A percentile compares a stretch with the other conserved stretches of the same genome.
These are phyloP conservation scores for Neofusicoccum laricinum DNA, from an alignment of 2,329 filamentous ascomycete species.

Conservation along the genomic window DNA sequence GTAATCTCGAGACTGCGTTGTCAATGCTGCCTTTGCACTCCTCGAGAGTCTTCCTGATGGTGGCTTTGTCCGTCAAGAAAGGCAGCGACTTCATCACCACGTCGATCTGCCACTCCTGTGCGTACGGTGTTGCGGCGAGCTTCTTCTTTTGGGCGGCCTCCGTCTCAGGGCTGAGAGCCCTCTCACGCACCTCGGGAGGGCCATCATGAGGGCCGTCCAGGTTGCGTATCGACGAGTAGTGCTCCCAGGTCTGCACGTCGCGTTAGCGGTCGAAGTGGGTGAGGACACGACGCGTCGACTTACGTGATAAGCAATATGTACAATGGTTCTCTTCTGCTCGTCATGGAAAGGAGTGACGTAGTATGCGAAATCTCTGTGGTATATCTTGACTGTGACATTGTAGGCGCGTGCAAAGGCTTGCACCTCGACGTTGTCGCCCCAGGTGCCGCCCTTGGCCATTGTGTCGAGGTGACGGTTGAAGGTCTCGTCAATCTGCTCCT, in stretches of 20 bases:
- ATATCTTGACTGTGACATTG: conserved; percentile 62
- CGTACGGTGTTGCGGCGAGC: conserved; percentile 38
- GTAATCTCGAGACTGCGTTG: conserved; percentile 50
- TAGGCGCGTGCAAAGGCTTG: conserved; percentile 63
- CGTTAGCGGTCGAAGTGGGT: conserved; percentile 20
- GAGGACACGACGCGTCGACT: conserved; percentile 27
- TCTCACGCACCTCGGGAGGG: conserved; percentile 46
- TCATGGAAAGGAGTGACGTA: conserved; percentile 44
- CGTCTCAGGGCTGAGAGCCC: conserved; percentile 29
- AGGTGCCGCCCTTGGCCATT: conserved; percentile 61
- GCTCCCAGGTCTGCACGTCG: conserved; percentile 55
- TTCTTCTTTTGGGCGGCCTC: conserved; percentile 41
- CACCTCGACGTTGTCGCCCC: conserved; percentile 67
- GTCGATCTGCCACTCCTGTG: conserved; percentile 56
- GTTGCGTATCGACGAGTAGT: conserved; percentile 66
- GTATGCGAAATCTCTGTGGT: conserved; percentile 53
- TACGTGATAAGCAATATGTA: conserved; percentile 65
- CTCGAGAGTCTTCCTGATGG: conserved; percentile 52
- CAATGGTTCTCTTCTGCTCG: conserved; percentile 28
- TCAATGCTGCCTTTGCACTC: conserved; percentile 55
- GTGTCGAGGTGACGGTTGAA: conserved; percentile 56
- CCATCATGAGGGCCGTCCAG: conserved; percentile 58
- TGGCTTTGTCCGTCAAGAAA: conserved; percentile 48
- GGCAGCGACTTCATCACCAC: conserved; percentile 52
- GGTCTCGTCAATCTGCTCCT: conserved; percentile 51